Percentiles rank a stretch among this genome's conserved stretches.
phyloP scores from a whole-genome alignment of 768 basidiomycete species.

The Suillus hirtellus region DNA sequence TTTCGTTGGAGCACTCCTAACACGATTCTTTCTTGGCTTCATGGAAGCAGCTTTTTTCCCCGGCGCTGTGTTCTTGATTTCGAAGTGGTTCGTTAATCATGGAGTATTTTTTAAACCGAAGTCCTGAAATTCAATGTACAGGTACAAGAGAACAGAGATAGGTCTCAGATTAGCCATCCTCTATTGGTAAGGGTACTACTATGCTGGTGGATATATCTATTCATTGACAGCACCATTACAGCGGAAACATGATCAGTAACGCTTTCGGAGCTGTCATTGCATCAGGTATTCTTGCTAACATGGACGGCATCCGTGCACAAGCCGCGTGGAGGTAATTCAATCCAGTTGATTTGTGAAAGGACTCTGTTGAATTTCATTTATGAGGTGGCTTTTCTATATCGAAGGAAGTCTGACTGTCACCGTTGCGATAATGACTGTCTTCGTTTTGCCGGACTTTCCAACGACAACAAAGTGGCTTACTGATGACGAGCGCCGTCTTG shows the following conservation, averaged over 20 bases:
- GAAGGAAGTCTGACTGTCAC: conserved; percentile 47
- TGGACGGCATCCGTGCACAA: conserved; percentile 50
- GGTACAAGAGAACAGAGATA: conserved; percentile 48
- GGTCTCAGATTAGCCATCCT: conserved; percentile 44
- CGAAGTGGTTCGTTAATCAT: conserved; percentile 34
- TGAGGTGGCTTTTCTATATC: conserved; percentile 50
- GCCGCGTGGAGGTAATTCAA: conserved; percentile 44
- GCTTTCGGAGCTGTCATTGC: conserved; percentile 56
- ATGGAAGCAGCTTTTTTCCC: conserved; percentile 50
- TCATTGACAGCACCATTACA: not conserved
- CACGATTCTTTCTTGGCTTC: conserved; percentile 55
- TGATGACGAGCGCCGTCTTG: conserved; percentile 44
- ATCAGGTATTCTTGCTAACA: conserved; percentile 45
- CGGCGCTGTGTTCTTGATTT: conserved; percentile 41
- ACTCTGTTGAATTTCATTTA: conserved; percentile 9
- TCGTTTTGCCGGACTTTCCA: conserved; percentile 52
- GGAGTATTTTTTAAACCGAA: conserved; percentile 24
- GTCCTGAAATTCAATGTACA: conserved; percentile 22
- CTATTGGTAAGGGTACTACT: conserved; percentile 32
- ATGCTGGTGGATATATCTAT: too few species aligned
- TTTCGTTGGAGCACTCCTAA: conserved; percentile 43
- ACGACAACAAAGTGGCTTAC: conserved; percentile 36
- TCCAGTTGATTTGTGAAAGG: conserved; percentile 1
- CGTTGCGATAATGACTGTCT: conserved; percentile 44
- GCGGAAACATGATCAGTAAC: conserved; percentile 52